Percentiles rank a stretch among this genome's conserved stretches.
These are phyloP conservation scores for Saccharomyces hybrid DNA, from an alignment of 1,139 yeast genomes.

Conservation along the genomic window DNA sequence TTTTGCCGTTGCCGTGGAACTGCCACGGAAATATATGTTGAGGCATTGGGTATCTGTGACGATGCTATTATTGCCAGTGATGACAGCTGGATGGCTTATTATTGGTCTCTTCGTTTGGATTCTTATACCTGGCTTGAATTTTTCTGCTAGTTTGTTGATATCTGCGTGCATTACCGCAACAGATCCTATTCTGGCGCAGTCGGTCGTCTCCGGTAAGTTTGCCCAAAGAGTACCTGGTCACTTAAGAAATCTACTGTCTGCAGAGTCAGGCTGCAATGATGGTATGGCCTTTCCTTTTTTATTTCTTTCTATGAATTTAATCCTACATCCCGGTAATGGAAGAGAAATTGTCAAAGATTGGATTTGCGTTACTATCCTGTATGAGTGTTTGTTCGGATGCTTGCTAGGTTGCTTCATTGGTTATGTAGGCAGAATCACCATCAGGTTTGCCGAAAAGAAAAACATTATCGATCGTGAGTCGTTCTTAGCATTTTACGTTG, in stretches of 20 bases:
- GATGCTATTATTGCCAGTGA: constrained; percentile 76
- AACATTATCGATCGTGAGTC: constrained; percentile 88
- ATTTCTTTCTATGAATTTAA: constrained; percentile 61
- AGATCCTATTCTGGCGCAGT: constrained; percentile 95
- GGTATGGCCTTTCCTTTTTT: constrained; percentile 98
- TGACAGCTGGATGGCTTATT: constrained; percentile 90
- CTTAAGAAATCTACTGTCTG: constrained; percentile 77
- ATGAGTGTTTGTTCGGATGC: constrained; percentile 85
- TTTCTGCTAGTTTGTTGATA: constrained; percentile 69
- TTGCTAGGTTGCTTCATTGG: constrained; percentile 73
- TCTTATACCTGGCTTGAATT: constrained; percentile 73
- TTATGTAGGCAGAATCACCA: constrained; percentile 51
- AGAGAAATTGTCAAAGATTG: constrained; percentile 75
- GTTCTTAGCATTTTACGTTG: constrained; percentile 82
- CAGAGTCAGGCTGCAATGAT: constrained; percentile 96
- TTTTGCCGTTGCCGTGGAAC: constrained; percentile 94
- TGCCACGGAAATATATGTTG: constrained; percentile 88
- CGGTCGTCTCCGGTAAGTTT: constrained; percentile 97
- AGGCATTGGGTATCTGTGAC: constrained; percentile 84
- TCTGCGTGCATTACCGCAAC: constrained; percentile 97
- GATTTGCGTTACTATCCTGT: constrained; percentile 71
- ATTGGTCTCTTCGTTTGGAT: constrained; percentile 83
- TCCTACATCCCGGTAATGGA: constrained; percentile 56
- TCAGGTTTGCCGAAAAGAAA: constrained; percentile 68
- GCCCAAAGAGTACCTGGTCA: constrained; percentile 98